phyloP scores from a whole-genome alignment of 306 rosid species.

The Albizia julibrissin region DNA sequence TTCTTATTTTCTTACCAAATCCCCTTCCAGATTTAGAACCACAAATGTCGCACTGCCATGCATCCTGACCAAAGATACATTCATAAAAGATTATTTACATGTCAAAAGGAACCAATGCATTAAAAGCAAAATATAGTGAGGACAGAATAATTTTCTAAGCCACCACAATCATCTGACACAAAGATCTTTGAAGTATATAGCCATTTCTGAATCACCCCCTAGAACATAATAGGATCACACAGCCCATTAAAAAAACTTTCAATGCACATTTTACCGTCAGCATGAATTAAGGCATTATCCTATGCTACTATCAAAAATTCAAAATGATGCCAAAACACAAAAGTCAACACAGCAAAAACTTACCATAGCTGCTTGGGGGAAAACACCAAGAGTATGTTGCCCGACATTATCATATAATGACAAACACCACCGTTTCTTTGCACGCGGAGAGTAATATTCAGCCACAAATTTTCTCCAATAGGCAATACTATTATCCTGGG shows the following conservation, averaged over 20 bases:
- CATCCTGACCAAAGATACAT: conserved; percentile 59
- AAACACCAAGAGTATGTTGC: conserved; percentile 89
- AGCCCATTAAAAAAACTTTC: not conserved
- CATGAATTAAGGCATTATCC: not conserved
- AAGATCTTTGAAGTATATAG: not conserved
- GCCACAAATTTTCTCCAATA: conserved; percentile 98
- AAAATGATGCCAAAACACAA: not conserved
- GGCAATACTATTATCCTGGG: conserved; percentile 88
- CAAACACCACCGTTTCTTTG: conserved; percentile 96
- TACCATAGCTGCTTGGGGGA: conserved; percentile 94
- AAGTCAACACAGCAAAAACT: conserved; percentile 32
- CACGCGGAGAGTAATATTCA: conserved; percentile 94
- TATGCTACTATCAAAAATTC: not conserved
- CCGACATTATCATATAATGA: conserved; percentile 86
- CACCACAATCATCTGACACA: not conserved
- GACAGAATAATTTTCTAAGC: not conserved
- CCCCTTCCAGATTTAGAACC: conserved; percentile 98
- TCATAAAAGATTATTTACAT: conserved; percentile 20
- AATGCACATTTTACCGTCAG: not conserved
- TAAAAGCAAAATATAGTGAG: not conserved
- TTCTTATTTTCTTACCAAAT: conserved; percentile 65
- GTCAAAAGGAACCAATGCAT: not conserved
- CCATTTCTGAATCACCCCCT: not conserved
- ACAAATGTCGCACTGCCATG: conserved; percentile 96
- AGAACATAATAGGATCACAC: conserved; percentile 3